Percentiles rank a stretch among this genome's conserved stretches.
Evolutionary conservation across 75 land plant genomes (phyloP).

Genomic region (Pinus taeda): DNA sequence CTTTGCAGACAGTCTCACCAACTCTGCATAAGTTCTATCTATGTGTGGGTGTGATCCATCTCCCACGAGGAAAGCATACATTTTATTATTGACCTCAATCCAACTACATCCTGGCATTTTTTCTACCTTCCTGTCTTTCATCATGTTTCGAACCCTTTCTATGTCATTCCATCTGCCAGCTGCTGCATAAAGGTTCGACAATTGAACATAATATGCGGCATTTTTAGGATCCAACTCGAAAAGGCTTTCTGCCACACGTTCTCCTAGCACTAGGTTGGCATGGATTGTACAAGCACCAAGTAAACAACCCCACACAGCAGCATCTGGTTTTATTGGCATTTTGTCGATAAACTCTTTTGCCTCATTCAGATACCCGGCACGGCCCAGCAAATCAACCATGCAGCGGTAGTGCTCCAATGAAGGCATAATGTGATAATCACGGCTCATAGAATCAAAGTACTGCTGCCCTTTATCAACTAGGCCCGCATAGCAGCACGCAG

Average conservation of each 20-base stretch:
- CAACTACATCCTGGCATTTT: constrained; percentile 35
- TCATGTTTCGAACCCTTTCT: constrained; percentile 20
- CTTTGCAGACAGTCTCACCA: not conserved
- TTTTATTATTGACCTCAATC: constrained; percentile 19
- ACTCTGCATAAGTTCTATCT: constrained; percentile 3
- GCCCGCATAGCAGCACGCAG: constrained; percentile 41
- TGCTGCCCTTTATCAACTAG: constrained; percentile 29
- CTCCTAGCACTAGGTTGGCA: constrained; percentile 31
- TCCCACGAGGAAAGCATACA: constrained; percentile 17
- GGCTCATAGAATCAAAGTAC: constrained; percentile 27
- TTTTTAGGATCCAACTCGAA: constrained; percentile 26
- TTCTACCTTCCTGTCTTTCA: constrained; percentile 27
- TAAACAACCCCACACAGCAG: constrained; percentile 22
- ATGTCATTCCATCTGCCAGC: constrained; percentile 23
- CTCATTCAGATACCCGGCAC: constrained; percentile 27
- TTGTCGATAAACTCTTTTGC: constrained; percentile 26
- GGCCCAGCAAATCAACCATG: constrained; percentile 34
- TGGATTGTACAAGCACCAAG: constrained; percentile 39
- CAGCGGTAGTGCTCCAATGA: constrained; percentile 29
- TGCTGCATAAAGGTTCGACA: constrained; percentile 23
- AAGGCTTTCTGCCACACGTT: constrained; percentile 16
- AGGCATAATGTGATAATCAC: constrained; percentile 4
- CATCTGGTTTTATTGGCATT: constrained; percentile 32
- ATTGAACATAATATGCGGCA: constrained; percentile 28
- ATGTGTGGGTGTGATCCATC: constrained; percentile 2